These are phyloP conservation scores for Gnomoniopsis smithogilvyi DNA, from an alignment of 2,329 filamentous ascomycete species.

Conservation along the genomic window DNA sequence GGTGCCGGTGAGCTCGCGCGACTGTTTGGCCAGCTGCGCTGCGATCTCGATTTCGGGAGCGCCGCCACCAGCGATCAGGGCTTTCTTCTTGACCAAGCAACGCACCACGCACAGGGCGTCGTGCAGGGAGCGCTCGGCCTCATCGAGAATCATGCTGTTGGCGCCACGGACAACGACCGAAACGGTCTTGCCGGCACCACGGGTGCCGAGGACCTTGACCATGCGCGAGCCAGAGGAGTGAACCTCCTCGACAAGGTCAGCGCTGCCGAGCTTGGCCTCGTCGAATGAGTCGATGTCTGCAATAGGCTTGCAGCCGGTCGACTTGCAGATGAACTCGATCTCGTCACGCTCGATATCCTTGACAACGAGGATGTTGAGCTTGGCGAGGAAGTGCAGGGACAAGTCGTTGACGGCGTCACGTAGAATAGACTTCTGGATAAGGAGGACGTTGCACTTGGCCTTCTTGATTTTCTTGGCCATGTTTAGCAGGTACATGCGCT, in stretches of 20 bases:
- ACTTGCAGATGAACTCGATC: conserved; percentile 99
- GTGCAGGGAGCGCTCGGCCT: conserved; percentile 94
- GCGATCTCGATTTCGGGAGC: conserved; percentile 97
- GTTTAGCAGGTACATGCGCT: conserved; percentile 95
- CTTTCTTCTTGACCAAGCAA: conserved; percentile 98
- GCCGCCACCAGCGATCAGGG: conserved; percentile 94
- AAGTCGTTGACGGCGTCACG: conserved; percentile 97
- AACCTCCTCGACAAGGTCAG: conserved; percentile 91
- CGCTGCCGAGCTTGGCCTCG: conserved; percentile 93
- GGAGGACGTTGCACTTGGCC: conserved; percentile 96
- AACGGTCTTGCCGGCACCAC: conserved; percentile 79
- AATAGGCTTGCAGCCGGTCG: conserved; percentile 96
- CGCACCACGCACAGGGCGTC: conserved; percentile 97
- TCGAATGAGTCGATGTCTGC: conserved; percentile 98
- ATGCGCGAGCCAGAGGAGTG: conserved; percentile 84
- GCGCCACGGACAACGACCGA: conserved; percentile 93
- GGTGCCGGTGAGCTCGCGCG: conserved; percentile 81
- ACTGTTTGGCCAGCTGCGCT: conserved; percentile 76
- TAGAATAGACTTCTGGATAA: conserved; percentile 98
- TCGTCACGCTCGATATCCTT: conserved; percentile 99
- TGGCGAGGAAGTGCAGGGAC: conserved; percentile 94
- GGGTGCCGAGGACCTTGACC: conserved; percentile 92
- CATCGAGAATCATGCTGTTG: conserved; percentile 90
- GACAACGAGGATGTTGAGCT: conserved; percentile 90
- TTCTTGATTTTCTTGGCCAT: conserved; percentile 99